Base-by-base conservation (phyloP, 768 basidiomycete genomes). In the Glaciozyma martinii region DNA sequence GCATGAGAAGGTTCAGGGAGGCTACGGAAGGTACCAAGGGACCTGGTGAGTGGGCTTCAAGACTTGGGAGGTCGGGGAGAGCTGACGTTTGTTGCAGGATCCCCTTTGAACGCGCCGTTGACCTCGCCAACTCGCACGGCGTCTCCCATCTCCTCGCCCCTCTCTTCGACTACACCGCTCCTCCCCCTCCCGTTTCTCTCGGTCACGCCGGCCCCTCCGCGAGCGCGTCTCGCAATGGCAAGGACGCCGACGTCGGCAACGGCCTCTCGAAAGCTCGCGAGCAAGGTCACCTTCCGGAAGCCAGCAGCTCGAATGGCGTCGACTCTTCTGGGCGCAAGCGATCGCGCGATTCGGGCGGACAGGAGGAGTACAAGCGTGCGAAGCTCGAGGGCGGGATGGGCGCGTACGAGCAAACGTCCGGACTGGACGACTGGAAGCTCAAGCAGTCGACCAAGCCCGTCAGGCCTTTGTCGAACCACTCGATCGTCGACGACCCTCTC, bases 1-100 rank as follows among this genome's bases (percentile, higher is more conserved):
- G 42, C 67, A 70, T n/a, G 94, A 99, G 77, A 98, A 98, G 76
- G 90, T 99, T 8, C 95, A 98, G 77, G 95, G 95, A 46, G 95
- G 95, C 37, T 98, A 98, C 75, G 95, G 95, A 30, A 94, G 97
- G 79, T 99, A 97, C 76, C 95, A 99, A 77, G 95, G 95, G 70
- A 98, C 94, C 62, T 99, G 95, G 94, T 94, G 74, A 75, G 85
- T 71, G 21, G 18, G 15, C 32, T 42, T 25, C 18, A 5, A 5
- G 13, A 54, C 18, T n/a, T 62, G 56, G 30, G 19, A 46, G 23
- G 44, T 21, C 37, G 37, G 37, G n/a, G 23, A 23, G 46, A 21
- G 46, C 46, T 47, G 21, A 47, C n/a, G 46, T n/a, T 15, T 18
- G 4, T 30, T 6, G 52, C 69, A 97, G 93, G 94, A 94, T 99